Evolutionary conservation across 352 stramenopile genomes (phyloP).

Genomic region (Phytopythium aichiense): DNA sequence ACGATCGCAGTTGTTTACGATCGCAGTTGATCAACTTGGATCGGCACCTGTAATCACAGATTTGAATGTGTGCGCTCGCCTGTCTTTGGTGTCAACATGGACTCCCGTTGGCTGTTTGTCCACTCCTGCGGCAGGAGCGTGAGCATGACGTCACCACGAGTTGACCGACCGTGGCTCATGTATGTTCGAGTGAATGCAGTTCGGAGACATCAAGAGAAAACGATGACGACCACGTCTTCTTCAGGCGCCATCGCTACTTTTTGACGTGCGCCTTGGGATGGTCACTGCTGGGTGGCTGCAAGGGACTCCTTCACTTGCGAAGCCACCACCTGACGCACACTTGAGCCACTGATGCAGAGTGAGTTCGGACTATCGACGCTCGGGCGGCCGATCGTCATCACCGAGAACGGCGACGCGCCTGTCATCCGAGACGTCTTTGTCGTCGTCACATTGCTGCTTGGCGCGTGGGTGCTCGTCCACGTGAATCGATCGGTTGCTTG

Average conservation of each 20-base stretch:
- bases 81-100: not conserved
- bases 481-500: not conserved
- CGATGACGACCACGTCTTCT: not conserved
- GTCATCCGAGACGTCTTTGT: conserved; percentile 1
- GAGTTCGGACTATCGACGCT: conserved; percentile 4
- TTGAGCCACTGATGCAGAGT: conserved; percentile 1
- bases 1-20: too few species aligned
- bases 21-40: not conserved
- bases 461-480: conserved; percentile 4
- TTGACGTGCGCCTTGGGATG: not conserved
- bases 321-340: not conserved
- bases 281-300: not conserved
- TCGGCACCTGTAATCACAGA: not conserved
- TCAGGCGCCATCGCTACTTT: not conserved
- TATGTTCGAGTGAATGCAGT: too few species aligned
- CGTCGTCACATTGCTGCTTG: not conserved
- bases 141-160: not conserved
- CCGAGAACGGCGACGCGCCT: not conserved
- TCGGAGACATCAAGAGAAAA: too few species aligned
- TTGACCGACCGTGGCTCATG: too few species aligned
- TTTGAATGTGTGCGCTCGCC: not conserved
- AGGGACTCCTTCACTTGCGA: not conserved
- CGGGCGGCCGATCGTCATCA: conserved; percentile 1
- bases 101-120: not conserved
- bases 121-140: not conserved